Evolutionary conservation across 805 yeast species (phyloP).

Genomic region (Henningerozyma blattae): DNA sequence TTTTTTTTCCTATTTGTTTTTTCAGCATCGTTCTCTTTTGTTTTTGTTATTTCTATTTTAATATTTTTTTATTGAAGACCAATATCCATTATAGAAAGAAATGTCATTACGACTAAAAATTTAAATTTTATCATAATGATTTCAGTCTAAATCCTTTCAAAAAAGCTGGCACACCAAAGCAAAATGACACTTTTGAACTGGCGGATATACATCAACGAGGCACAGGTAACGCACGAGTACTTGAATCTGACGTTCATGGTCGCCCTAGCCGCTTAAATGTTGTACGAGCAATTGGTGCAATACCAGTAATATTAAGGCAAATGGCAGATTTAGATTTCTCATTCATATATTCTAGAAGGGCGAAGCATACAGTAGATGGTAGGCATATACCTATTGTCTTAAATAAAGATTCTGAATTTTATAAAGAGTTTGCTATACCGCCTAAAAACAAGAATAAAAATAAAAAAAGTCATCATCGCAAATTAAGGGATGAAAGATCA

Average conservation of each 20-base stretch:
- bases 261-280: not conserved
- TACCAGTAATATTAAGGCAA: not conserved
- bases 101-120: not conserved
- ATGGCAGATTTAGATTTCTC: not conserved
- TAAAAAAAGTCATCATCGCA: not conserved
- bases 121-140: too few species aligned
- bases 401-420: conserved; percentile 23
- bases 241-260: not conserved
- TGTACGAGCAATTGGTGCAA: not conserved
- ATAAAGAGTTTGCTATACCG: conserved; percentile 7
- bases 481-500: conserved; percentile 54
- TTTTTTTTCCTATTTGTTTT: too few species aligned
- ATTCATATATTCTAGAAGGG: not conserved
- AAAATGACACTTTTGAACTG: not conserved
- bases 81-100: not conserved
- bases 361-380: conserved; percentile 49
- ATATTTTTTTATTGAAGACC: too few species aligned
- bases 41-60: too few species aligned
- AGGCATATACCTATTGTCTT: conserved; percentile 60
- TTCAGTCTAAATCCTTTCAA: too few species aligned
- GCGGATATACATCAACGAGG: not conserved
- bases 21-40: too few species aligned
- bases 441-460: conserved; percentile 1
- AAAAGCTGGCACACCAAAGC: not conserved
- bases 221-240: not conserved